phyloP scores from a whole-genome alignment of 306 rosid species.

The Rubus parviflorus region DNA sequence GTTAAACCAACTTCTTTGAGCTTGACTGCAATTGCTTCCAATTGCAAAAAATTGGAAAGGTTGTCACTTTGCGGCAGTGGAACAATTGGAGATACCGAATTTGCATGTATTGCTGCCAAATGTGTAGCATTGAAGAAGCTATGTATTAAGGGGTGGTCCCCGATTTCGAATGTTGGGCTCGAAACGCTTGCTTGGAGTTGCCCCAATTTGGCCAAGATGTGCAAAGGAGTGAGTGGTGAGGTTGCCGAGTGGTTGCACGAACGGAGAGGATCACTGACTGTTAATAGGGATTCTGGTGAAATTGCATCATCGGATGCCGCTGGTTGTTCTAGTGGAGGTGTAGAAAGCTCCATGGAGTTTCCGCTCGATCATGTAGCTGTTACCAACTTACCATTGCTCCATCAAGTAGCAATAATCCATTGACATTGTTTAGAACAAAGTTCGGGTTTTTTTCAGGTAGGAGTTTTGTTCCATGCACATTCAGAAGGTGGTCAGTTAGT shows the following conservation, averaged over 20 bases:
- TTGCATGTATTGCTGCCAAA: conserved; percentile 68
- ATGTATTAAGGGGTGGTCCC: conserved; percentile 85
- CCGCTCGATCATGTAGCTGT: conserved; percentile 22
- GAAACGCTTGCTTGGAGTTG: conserved; percentile 69
- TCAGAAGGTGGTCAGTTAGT: conserved; percentile 51
- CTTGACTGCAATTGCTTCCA: conserved; percentile 55
- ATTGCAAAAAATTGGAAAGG: conserved; percentile 65
- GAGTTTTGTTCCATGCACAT: conserved; percentile 47
- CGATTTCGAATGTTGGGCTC: conserved; percentile 66
- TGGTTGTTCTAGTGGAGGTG: too few species aligned
- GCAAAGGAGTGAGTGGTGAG: conserved; percentile 63
- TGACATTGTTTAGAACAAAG: conserved; percentile 46
- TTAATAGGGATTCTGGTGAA: conserved; percentile 60
- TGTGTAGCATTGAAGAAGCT: conserved; percentile 72
- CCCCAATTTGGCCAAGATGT: conserved; percentile 78
- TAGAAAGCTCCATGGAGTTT: conserved; percentile 29
- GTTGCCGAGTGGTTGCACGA: conserved; percentile 60
- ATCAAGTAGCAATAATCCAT: conserved; percentile 39
- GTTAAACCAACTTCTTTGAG: conserved; percentile 60
- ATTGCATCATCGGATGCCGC: conserved; percentile 45
- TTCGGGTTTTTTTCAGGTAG: conserved; percentile 52
- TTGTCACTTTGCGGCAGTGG: conserved; percentile 77
- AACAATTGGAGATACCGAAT: conserved; percentile 69
- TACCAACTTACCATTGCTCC: conserved; percentile 38
- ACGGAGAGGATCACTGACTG: conserved; percentile 55